Evolutionary conservation across 2,329 filamentous ascomycete species (phyloP).

Genomic region (Colletotrichum destructivum): DNA sequence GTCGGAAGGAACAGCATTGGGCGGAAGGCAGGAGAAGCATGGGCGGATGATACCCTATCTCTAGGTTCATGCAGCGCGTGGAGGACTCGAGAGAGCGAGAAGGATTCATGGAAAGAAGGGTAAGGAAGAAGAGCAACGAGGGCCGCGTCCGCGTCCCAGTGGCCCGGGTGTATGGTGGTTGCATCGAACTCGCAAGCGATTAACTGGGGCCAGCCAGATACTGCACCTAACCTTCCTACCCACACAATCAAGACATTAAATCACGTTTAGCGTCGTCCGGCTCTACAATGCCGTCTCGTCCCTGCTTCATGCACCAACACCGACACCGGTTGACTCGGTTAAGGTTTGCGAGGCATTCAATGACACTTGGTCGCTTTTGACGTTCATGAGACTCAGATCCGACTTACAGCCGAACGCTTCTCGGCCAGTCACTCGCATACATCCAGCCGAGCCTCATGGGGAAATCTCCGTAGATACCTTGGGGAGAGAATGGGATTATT

Average conservation of each 20-base stretch:
- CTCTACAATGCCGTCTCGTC: neutral
- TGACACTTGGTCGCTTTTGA: neutral
- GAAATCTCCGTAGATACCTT: no score
- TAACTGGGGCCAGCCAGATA: neutral
- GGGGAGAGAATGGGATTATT: neutral
- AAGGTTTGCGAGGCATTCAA: neutral
- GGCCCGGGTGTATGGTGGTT: conserved; percentile 25
- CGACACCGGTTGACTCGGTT: neutral
- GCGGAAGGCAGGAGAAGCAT: neutral
- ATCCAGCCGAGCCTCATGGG: neutral
- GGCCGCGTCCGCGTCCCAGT: conserved; percentile 7
- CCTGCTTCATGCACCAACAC: conserved; percentile 11
- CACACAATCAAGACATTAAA: neutral
- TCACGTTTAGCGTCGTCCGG: neutral
- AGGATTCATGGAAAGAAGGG: neutral
- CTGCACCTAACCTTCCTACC: neutral
- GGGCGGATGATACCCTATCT: neutral
- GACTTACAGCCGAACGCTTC: neutral
- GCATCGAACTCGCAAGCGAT: conserved; percentile 11
- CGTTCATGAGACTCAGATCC: neutral
- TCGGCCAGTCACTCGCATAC: neutral
- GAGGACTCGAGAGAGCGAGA: neutral
- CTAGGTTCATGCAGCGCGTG: neutral
- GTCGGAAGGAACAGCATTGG: conserved; percentile 24
- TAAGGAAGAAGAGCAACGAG: neutral